These are phyloP conservation scores for Dionaea muscipula DNA, from an alignment of 179 eudicot genomes.

Conservation along the genomic window DNA sequence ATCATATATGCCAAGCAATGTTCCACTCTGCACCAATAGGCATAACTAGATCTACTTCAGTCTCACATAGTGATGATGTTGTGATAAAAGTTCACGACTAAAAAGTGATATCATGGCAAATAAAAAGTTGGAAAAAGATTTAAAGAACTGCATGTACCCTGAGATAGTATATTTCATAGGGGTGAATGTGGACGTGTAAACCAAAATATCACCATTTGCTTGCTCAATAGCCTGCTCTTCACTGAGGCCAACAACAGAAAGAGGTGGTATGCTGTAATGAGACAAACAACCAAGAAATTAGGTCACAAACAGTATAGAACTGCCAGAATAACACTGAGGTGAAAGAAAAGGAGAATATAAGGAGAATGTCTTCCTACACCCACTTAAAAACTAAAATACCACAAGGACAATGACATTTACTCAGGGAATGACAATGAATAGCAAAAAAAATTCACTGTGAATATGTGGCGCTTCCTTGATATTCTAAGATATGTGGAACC, in stretches of 20 bases:
- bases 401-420: too few relatives aligned
- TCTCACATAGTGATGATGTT: too few relatives aligned
- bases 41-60: too few relatives aligned
- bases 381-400: too few relatives aligned
- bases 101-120: too few relatives aligned
- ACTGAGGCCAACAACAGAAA: slow-evolving; percentile 86
- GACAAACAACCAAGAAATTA: background rate
- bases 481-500: too few relatives aligned
- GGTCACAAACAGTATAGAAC: background rate
- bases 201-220: slow-evolving; percentile 65
- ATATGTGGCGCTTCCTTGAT: too few relatives aligned
- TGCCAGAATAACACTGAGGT: background rate
- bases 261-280: slow-evolving; percentile 81
- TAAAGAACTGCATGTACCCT: slow-evolving; percentile 32
- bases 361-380: background rate
- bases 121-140: background rate
- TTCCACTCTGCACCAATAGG: too few relatives aligned
- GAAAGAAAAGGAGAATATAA: background rate
- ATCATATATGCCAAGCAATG: too few relatives aligned
- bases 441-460: too few relatives aligned
- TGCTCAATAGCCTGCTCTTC: slow-evolving; percentile 91
- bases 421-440: too few relatives aligned
- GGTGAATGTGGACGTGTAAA: slow-evolving; percentile 80
- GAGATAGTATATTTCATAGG: slow-evolving; percentile 94
- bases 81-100: too few relatives aligned